These are phyloP conservation scores for Aspergillus fructus DNA, from an alignment of 2,329 filamentous ascomycete genomes.

Conservation along the genomic window DNA sequence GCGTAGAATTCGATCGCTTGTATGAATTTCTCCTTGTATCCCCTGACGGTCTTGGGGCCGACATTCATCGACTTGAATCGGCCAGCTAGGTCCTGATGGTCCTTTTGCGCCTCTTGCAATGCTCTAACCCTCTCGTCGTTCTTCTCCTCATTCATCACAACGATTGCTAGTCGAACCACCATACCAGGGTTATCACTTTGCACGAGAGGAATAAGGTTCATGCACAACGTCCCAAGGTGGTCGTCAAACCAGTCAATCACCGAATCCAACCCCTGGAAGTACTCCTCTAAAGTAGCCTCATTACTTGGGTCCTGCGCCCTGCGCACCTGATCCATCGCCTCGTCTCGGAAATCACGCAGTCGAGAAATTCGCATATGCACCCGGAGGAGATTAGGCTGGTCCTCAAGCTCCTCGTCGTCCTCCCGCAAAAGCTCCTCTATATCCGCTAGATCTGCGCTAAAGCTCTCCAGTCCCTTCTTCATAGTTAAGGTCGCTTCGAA, in stretches of 20 bases:
- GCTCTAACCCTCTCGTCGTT: constrained; percentile 90
- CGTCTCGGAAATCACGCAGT: constrained; percentile 89
- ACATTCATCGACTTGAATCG: constrained; percentile 94
- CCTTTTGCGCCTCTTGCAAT: constrained; percentile 88
- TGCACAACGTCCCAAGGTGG: constrained; percentile 82
- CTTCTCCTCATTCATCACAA: constrained; percentile 95
- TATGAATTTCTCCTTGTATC: constrained; percentile 95
- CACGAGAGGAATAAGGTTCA: constrained; percentile 86
- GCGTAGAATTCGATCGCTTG: constrained; percentile 73
- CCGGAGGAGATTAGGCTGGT: constrained; percentile 85
- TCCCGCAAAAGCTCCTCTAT: constrained; percentile 77
- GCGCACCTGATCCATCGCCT: constrained; percentile 94
- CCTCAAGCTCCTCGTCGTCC: constrained; percentile 82
- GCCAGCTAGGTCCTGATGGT: constrained; percentile 90
- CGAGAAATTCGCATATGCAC: constrained; percentile 91
- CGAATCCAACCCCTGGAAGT: constrained; percentile 82
- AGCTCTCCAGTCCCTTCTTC: constrained; percentile 85
- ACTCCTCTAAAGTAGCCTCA: constrained; percentile 81
- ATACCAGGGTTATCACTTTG: constrained; percentile 83
- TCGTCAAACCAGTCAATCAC: constrained; percentile 95
- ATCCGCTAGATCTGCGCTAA: constrained; percentile 72
- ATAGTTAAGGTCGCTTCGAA: constrained; percentile 93
- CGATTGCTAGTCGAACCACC: constrained; percentile 84
- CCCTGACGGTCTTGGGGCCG: constrained; percentile 85
- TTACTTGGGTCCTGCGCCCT: constrained; percentile 70